These are phyloP conservation scores for Toxoplasma gondii DNA, from an alignment of 169 alveolate genomes.

Conservation along the genomic window DNA sequence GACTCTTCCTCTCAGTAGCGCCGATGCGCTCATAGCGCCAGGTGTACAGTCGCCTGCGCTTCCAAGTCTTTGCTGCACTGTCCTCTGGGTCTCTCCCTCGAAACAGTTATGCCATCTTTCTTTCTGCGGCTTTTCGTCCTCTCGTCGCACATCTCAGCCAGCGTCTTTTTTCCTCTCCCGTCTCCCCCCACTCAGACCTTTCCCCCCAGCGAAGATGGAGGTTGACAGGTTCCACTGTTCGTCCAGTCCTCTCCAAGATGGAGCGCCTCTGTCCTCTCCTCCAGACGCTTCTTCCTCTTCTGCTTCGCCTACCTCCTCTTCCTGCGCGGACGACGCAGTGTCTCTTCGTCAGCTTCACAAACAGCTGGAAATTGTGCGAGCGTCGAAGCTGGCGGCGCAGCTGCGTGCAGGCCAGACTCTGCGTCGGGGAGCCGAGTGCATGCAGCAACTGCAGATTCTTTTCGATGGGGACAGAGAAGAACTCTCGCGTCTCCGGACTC, in stretches of 20 bases:
- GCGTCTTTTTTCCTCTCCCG: background rate
- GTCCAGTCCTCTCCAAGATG: too few relatives aligned
- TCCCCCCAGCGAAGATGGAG: background rate
- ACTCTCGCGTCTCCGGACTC: background rate
- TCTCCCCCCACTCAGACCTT: background rate
- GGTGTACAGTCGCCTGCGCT: too few relatives aligned
- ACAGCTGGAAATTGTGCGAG: background rate
- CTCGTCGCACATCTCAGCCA: too few relatives aligned
- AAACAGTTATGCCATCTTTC: too few relatives aligned
- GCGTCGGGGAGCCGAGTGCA: background rate
- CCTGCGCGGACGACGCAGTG: background rate
- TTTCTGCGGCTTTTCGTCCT: too few relatives aligned
- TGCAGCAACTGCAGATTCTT: background rate
- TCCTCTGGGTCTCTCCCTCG: too few relatives aligned
- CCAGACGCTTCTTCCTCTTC: background rate
- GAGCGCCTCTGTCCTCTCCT: too few relatives aligned
- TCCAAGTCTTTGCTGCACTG: too few relatives aligned
- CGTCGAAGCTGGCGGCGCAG: background rate
- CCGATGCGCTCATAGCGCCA: too few relatives aligned
- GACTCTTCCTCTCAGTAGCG: too few relatives aligned
- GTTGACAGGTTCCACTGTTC: too few relatives aligned
- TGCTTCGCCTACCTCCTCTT: background rate
- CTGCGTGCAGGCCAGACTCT: background rate
- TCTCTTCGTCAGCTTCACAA: background rate
- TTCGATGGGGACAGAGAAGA: background rate